Percentiles rank a stretch among this genome's conserved stretches.
phyloP scores from a whole-genome alignment of 176 grass and related monocot genomes.

The Cenchrus fungigraminus region DNA sequence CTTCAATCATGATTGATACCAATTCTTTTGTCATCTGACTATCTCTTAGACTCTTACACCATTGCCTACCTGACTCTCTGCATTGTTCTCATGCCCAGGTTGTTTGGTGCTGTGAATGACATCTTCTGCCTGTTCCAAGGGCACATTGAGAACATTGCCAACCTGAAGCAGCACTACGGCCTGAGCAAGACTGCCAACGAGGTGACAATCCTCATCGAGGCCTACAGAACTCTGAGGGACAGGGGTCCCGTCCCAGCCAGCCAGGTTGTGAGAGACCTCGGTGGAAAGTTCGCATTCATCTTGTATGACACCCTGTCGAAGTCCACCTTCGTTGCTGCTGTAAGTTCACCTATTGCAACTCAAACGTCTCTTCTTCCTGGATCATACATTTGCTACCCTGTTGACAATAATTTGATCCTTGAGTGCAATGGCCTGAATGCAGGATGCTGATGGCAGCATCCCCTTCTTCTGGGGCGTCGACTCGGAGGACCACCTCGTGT shows the following conservation, averaged over 20 bases:
- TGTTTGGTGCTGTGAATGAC: conserved; percentile 80
- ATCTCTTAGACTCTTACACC: neutral
- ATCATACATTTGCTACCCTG: neutral
- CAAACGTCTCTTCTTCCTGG: neutral
- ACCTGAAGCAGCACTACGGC: conserved; percentile 91
- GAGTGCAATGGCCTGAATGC: neutral
- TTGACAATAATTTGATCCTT: conserved; percentile 1
- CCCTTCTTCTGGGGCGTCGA: conserved; percentile 88
- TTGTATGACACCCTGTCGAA: conserved; percentile 79
- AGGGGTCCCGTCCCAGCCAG: conserved; percentile 82
- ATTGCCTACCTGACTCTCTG: neutral
- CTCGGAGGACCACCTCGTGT: conserved; percentile 67
- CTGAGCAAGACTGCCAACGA: conserved; percentile 82
- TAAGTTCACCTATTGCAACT: conserved; percentile 43
- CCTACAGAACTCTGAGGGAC: conserved; percentile 89
- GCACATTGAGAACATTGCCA: conserved; percentile 80
- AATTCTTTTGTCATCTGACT: conserved; percentile 6
- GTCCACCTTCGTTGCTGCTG: conserved; percentile 79
- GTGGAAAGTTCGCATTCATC: conserved; percentile 78
- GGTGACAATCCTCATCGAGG: conserved; percentile 85
- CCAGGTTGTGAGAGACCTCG: conserved; percentile 92
- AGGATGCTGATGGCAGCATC: conserved; percentile 30
- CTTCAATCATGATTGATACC: neutral
- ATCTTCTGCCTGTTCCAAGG: conserved; percentile 94
- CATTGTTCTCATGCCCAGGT: conserved; percentile 47